Evolutionary conservation across 306 rosid genomes (phyloP).

Genomic region (Vigna angularis): DNA sequence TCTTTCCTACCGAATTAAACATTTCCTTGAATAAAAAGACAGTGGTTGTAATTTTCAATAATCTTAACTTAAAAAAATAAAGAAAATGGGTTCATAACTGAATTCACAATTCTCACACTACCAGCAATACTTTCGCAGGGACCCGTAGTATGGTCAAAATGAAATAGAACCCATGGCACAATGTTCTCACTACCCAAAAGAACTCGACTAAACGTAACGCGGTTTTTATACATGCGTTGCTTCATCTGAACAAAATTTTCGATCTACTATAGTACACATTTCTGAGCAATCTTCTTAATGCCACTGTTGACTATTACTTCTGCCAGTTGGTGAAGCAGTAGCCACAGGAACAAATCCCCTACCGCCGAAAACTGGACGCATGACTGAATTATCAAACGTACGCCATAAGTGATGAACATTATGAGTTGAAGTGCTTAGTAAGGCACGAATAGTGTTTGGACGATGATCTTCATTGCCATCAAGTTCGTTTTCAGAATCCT

Average conservation of each 20-base stretch:
- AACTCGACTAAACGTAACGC: background rate
- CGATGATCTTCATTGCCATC: slow-evolving; percentile 43
- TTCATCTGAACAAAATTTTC: slow-evolving; percentile 26
- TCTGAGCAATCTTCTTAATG: slow-evolving; percentile 48
- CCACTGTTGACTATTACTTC: slow-evolving; percentile 37
- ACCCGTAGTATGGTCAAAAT: background rate
- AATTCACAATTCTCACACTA: background rate
- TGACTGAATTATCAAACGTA: slow-evolving; percentile 78
- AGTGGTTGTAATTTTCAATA: background rate
- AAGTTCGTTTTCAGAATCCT: slow-evolving; percentile 69
- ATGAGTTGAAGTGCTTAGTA: slow-evolving; percentile 77
- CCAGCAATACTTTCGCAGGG: background rate
- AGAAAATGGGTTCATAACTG: background rate
- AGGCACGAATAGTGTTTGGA: slow-evolving; percentile 74
- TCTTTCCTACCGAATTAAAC: no score
- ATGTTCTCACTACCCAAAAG: background rate
- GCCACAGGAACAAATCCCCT: slow-evolving; percentile 87
- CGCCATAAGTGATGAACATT: slow-evolving; percentile 92
- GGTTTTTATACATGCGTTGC: background rate
- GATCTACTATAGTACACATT: slow-evolving; percentile 49
- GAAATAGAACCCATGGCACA: background rate
- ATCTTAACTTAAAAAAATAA: background rate
- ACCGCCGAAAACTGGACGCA: slow-evolving; percentile 98
- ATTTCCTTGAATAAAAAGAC: background rate
- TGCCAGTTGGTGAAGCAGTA: slow-evolving; percentile 67